Evolutionary conservation across 257 asterid genomes (phyloP).

Genomic region (Solanum chilense): DNA sequence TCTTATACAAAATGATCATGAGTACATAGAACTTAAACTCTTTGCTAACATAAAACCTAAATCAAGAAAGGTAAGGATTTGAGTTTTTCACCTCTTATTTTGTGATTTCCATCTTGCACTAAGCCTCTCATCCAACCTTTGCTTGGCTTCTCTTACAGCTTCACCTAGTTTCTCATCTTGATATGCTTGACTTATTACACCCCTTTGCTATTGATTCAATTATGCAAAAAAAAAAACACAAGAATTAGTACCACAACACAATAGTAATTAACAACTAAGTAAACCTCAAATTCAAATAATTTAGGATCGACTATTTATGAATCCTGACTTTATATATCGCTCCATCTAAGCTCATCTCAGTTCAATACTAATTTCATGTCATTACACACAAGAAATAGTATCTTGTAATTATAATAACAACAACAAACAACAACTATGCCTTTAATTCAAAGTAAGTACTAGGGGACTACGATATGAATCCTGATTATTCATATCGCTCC

Average conservation of each 20-base stretch:
- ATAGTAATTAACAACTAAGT: not conserved
- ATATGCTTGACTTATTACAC: slow-evolving; percentile 6
- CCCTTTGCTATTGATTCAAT: slow-evolving; percentile 17
- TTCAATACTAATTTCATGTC: not conserved
- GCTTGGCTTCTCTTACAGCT: slow-evolving; percentile 38
- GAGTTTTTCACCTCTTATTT: slow-evolving; percentile 10
- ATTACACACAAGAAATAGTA: not conserved
- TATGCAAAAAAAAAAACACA: not conserved
- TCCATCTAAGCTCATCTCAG: not conserved
- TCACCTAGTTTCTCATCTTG: slow-evolving; percentile 17
- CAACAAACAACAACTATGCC: not conserved
- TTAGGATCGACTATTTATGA: not conserved
- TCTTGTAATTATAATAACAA: not conserved
- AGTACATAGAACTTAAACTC: not conserved
- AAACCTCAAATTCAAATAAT: not conserved
- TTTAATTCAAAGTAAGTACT: not conserved
- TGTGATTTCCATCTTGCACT: slow-evolving; percentile 26
- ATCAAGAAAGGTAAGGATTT: not conserved
- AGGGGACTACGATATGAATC: not conserved
- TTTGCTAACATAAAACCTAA: not conserved
- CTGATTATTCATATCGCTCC: not conserved
- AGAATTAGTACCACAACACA: not conserved
- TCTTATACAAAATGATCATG: not conserved
- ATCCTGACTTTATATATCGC: not conserved
- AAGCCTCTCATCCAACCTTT: slow-evolving; percentile 52